These are phyloP conservation scores for Sophora flavescens DNA, from an alignment of 306 rosid species.

Conservation along the genomic window DNA sequence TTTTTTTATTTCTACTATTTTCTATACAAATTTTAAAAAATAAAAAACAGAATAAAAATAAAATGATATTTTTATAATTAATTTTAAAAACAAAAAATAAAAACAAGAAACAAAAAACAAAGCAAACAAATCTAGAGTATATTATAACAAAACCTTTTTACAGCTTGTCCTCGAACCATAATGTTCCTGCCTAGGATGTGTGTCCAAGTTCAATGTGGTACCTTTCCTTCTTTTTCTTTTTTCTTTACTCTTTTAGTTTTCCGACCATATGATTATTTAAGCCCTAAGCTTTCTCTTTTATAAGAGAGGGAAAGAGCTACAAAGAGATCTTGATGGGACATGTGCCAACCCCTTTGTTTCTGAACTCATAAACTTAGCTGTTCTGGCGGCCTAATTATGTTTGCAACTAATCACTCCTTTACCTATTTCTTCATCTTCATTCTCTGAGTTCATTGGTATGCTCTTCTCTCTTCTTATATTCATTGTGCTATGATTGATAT, in stretches of 20 bases:
- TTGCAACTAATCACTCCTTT: neutral
- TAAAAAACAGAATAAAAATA: no score
- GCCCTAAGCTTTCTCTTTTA: constrained; percentile 17
- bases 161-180: constrained; percentile 34
- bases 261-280: constrained; percentile 41
- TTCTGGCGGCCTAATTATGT: neutral
- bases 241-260: neutral
- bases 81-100: no score
- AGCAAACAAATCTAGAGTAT: no score
- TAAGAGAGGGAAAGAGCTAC: neutral
- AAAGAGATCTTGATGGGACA: constrained; percentile 37
- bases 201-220: constrained; percentile 63
- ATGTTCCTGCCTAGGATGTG: neutral
- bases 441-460: constrained; percentile 47
- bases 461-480: constrained; percentile 6
- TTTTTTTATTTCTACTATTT: no score
- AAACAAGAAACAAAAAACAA: no score
- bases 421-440: constrained; percentile 9
- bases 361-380: constrained; percentile 22
- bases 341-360: constrained; percentile 31
- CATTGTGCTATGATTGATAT: constrained; percentile 8
- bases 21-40: no score
- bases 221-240: neutral
- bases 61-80: no score
- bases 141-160: constrained; percentile 42